Evolutionary conservation across 768 basidiomycete species (phyloP), one percentile per base, ranked within the genome.

Genomic region (Multifurca ochricompacta): DNA sequence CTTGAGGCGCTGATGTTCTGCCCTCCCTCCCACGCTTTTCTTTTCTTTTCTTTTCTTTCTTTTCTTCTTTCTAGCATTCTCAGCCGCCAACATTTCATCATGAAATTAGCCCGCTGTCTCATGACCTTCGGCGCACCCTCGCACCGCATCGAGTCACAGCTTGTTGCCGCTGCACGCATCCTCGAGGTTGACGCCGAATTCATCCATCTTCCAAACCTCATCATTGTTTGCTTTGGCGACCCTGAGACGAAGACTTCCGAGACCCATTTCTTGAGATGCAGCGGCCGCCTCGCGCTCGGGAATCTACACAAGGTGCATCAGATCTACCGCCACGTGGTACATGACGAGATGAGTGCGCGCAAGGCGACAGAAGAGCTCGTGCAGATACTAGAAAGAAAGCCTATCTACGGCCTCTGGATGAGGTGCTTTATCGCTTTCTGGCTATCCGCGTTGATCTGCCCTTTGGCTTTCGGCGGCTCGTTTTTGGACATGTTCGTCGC

Each of bases 101-200:
- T 92, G 66, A 90, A 82, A 65, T 78, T 96, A 25, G 90, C 91
- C 14, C 79, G 84, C 56, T 83, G 89, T 16, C 74, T 96, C 36
- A 93, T 97, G 88, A 83, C 83, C 11, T 94, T 89, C 64, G 91
- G 92, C 4, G 90, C 92, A 16, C 91, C 92, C 0, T 91, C 90
- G 21, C 94, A 97, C 70, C 82, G 94, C 30, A 88, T 97, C 56
- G 92, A 95, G 69, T 85, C 91, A 2, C 93, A 96, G 66, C 81
- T 97, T 35, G 76, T 86, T 30, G 87, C 92, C 9, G 90, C 90
- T 7, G 90, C 93, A 0, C 78, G 83, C 14, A 91, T 93, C 48
- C 82, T 97, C 16, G 91, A 93, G 63, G 81, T 96, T 51, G 83
- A 91, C 66, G 90, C 91, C 41, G 90, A 94, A 66, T 94, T 93